A percentile compares a stretch with the other conserved stretches of the same genome.
These are phyloP conservation scores for Pseudoneurospora amorphoporcata DNA, from an alignment of 495 filamentous ascomycete genomes.

Conservation along the genomic window DNA sequence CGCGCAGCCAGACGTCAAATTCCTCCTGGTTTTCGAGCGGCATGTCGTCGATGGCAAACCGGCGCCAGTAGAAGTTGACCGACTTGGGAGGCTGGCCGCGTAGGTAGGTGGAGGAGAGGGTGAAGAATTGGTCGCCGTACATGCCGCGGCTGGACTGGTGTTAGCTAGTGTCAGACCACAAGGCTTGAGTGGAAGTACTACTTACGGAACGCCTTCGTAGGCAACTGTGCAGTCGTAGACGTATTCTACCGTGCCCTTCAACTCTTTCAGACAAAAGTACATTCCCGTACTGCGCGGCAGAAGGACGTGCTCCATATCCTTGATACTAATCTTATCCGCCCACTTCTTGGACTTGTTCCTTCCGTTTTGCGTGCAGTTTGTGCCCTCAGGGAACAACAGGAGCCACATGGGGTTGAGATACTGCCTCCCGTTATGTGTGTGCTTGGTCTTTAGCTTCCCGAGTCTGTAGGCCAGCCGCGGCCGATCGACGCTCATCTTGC, in stretches of 20 bases:
- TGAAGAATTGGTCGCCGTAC: constrained; percentile 70
- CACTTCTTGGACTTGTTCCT: constrained; percentile 52
- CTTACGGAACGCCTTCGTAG: constrained; percentile 72
- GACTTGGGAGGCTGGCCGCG: constrained; percentile 70
- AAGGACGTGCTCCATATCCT: constrained; percentile 56
- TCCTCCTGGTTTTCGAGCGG: constrained; percentile 50
- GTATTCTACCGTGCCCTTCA: constrained; percentile 61
- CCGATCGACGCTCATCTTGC: constrained; percentile 73
- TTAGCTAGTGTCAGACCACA: constrained; percentile 2
- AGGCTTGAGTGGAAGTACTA: constrained; percentile 2
- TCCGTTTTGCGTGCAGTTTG: constrained; percentile 61
- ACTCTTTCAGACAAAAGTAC: constrained; percentile 63
- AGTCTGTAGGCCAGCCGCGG: constrained; percentile 57
- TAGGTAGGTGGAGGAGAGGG: constrained; percentile 60
- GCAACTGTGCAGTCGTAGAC: constrained; percentile 81
- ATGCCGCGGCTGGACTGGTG: constrained; percentile 43
- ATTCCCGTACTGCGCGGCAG: constrained; percentile 68
- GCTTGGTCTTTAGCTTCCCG: constrained; percentile 50
- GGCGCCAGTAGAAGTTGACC: constrained; percentile 77
- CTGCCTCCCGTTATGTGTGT: constrained; percentile 39
- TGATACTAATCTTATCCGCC: constrained; percentile 57
- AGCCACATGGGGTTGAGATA: constrained; percentile 75
- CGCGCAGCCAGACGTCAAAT: constrained; percentile 65
- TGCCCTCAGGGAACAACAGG: constrained; percentile 75
- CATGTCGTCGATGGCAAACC: constrained; percentile 56